Evolutionary conservation across 441 rosid species (phyloP), one percentile per base, ranked within the genome.

Genomic region (Corymbia calophylla): DNA sequence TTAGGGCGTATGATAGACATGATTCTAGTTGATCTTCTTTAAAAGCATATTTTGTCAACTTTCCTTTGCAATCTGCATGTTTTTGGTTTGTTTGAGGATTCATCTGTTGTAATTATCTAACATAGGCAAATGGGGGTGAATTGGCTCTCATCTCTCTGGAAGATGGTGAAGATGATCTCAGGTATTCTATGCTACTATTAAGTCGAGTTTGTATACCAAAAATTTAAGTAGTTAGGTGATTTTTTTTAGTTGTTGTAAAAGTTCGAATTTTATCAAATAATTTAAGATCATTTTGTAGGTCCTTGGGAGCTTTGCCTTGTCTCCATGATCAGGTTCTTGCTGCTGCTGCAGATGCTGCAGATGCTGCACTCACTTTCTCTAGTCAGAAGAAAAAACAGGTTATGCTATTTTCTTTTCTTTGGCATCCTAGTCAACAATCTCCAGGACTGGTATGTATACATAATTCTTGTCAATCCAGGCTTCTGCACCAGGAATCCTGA

Each of bases 261-360:
- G 35, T 70, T 9, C 7, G 17, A 86, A 17, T 51, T 53, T 85
- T 62, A 53, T 64, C 48, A 86, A 84, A 54, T 89, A 48, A 44
- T 53, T 25, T 44, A 9, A 55, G 66, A 53, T 86, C 51, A 31
- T n/a, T 88, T 92, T 93, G 56, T 91, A 96, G 97, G 93, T 91
- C 91, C 86, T 92, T 92, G 21, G 94, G 94, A 89, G 93, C 93
- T 89, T 91, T 93, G 91, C 97, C 97, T 87, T 91, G 94, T 92
- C 93, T 96, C 88, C 96, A 96, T 89, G 97, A 96, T 92, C 93
- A 93, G 89, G 96, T 96, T 88, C 93, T 96, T 91, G 97, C 95
- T 48, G 97, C 96, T 73, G 97, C 97, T 89, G 95, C 96, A 16
- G 94, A 92, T 73, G 97, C 97, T 89, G 95, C 96, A 14, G 94